Base-by-base conservation (phyloP, 257 asterid genomes). In the Solanum phureja region DNA sequence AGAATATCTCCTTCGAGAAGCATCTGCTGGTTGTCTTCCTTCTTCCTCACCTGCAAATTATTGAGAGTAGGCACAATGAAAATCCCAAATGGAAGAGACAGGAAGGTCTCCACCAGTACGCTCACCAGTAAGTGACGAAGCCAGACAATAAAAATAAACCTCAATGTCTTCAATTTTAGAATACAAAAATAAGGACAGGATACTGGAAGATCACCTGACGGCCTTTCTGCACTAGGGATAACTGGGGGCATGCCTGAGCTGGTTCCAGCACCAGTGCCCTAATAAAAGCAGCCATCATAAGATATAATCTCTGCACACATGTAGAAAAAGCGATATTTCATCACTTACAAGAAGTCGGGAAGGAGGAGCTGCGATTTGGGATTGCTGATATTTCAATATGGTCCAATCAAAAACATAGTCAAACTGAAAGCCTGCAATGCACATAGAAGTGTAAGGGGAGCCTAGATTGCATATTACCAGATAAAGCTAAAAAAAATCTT, bases 401-500 rank as follows among this genome's bases (percentile, higher is more conserved):
- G 99, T 96, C 99, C 99, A 96, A 91, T 96, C 99, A 91, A 96
- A 96, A 87, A 96, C 98, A 92, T 96, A 93, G 91, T 96, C 99
- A 87, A 95, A 96, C 87, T 95, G 99, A 93, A 96, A 96, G 87
- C 99, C 99, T 96, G 91, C 85, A 87, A 87, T 66, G 58, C 83
- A 85, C 31, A 24, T 49, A 46, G 46, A 84, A 72, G 44, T 44
- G 85, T 79, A 79, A 79, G 13, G 38, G 66, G 66, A 44, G 27
- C 66, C 38, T 44, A 79, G 66, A 79, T 42, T 27, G n/a, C 60
- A 79, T 42, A 79, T 42, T 44, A 44, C 27, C 84, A 44, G 13
- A 42, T 79, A 27, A 79, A 27, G 14, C n/a, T 44, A 44, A 44
- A 27, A 27, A 16, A 16, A 19, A 27, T 27, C 40, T 44, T 72